Base-by-base conservation (phyloP, 106 monocot species). In the Platanthera guangdongensis region DNA sequence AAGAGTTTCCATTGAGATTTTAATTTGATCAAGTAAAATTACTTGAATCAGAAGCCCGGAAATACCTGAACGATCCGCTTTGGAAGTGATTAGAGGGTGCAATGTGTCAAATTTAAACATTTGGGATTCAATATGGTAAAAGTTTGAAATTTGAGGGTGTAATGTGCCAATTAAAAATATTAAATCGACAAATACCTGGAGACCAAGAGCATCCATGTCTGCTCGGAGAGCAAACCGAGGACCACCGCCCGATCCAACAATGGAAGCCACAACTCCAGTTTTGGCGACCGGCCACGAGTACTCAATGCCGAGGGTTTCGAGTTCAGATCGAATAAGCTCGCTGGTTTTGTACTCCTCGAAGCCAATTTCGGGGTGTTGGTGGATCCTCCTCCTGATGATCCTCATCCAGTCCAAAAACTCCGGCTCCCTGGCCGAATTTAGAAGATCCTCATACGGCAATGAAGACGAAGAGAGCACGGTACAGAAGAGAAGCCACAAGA, bases 131-230 rank as follows among this genome's bases (percentile, higher is more conserved):
- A 39, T 39, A 39, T 39, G 39, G 2, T 0, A 39, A 39, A 39
- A 39, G 39, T 39, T 39, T 39, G 39, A 39, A 39, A 39, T 39
- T 39, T 39, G 39, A 39, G 39, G 39, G 39, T 39, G 39, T 39
- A 53, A 53, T 53, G 9, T 53, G 53, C 9, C 9, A 14, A 39
- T 39, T 39, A 39, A 39, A 39, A 39, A 39, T 39, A 39, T 0
- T 39, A 67, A 67, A 39, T 67, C 22, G 39, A 75, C 12, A 52
- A 59, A 39, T 8, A 95, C 91, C 89, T 90, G 86, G 12, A 90
- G 67, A 9, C 89, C 83, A 47, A 92, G 95, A 1, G 90, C 95
- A 51, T 95, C 95, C 95, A 95, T 92, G 81, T 95, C 95, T 1
- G 95, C 92, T 11, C 95, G 76, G 76, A 95, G 86, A 8, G 86